phyloP scores from a whole-genome alignment of 2,329 filamentous ascomycete genomes.

The Venturia carpophila region DNA sequence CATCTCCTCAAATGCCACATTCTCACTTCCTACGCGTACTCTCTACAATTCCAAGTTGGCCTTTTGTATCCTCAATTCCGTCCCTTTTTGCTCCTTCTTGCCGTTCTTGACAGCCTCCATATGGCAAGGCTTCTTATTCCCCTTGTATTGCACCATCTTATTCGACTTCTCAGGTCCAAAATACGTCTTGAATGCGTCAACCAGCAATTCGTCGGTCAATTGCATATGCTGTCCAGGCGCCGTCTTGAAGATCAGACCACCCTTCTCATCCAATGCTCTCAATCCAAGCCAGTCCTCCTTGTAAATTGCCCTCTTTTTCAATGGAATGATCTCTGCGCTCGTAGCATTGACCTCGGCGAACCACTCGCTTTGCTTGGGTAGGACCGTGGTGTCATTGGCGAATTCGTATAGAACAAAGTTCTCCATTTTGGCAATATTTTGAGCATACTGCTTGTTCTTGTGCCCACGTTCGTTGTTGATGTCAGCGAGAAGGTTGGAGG shows the following conservation, averaged over 20 bases:
- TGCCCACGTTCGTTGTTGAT: conserved; percentile 81
- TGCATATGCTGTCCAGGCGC: conserved; percentile 78
- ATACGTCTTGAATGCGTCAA: conserved; percentile 57
- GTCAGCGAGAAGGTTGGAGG: conserved; percentile 85
- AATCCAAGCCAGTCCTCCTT: conserved; percentile 91
- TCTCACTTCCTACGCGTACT: not conserved
- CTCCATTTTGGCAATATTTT: conserved; percentile 60
- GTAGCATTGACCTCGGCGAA: conserved; percentile 78
- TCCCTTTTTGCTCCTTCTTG: not conserved
- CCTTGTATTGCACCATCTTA: not conserved
- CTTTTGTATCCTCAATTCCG: not conserved
- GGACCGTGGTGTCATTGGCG: conserved; percentile 72
- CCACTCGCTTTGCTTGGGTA: conserved; percentile 87
- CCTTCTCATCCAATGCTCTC: conserved; percentile 67
- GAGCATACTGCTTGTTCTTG: conserved; percentile 69
- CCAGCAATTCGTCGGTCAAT: conserved; percentile 58
- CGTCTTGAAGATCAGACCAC: conserved; percentile 66
- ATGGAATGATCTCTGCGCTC: conserved; percentile 50
- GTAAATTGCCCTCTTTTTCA: conserved; percentile 68
- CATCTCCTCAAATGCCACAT: not conserved
- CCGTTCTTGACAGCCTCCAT: not conserved
- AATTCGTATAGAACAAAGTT: conserved; percentile 89
- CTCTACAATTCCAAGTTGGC: conserved; percentile 5
- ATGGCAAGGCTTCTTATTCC: not conserved
- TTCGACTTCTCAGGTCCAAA: conserved; percentile 43